Percentiles rank a stretch among this genome's conserved stretches.
Evolutionary conservation across 2,329 filamentous ascomycete species (phyloP).

Genomic region (Purpureocillium lavendulum): DNA sequence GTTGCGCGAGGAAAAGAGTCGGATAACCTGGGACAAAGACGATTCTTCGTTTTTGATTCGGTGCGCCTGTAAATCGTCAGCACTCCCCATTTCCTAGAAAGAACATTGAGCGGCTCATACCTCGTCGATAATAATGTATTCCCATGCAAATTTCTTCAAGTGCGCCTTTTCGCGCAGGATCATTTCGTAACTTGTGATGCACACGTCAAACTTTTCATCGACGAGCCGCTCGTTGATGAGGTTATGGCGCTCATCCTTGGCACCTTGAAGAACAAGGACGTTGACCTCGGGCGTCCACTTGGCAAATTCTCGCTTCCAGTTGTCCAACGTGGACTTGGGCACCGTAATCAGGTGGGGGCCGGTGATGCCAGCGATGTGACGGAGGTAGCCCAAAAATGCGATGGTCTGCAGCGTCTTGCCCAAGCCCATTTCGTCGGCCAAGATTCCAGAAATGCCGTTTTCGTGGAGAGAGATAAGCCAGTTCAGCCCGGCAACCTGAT

Average conservation of each 20-base stretch:
- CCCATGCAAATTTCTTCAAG: conserved; percentile 96
- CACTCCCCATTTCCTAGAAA: background rate
- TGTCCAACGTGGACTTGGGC: conserved; percentile 95
- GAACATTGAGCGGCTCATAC: conserved; percentile 10
- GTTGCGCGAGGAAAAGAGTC: conserved; percentile 91
- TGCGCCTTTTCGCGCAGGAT: conserved; percentile 90
- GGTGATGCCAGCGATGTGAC: conserved; percentile 80
- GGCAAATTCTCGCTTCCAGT: conserved; percentile 93
- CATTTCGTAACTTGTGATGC: conserved; percentile 99
- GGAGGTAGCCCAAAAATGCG: conserved; percentile 87
- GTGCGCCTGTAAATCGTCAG: conserved; percentile 48
- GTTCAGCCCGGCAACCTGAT: conserved; percentile 90
- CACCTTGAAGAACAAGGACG: conserved; percentile 86
- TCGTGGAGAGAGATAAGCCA: conserved; percentile 97
- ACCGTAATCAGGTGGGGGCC: conserved; percentile 89
- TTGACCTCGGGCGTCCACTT: conserved; percentile 95
- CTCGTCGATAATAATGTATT: conserved; percentile 99
- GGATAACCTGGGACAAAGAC: conserved; percentile 90
- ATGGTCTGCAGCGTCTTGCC: conserved; percentile 98
- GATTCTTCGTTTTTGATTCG: conserved; percentile 99
- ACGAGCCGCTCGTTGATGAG: conserved; percentile 88
- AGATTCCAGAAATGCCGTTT: conserved; percentile 95
- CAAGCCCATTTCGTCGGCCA: conserved; percentile 97
- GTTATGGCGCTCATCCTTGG: conserved; percentile 82
- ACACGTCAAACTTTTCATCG: conserved; percentile 94